These are phyloP conservation scores for Leishmania arabica DNA, from an alignment of 208 protist species.

Conservation along the genomic window DNA sequence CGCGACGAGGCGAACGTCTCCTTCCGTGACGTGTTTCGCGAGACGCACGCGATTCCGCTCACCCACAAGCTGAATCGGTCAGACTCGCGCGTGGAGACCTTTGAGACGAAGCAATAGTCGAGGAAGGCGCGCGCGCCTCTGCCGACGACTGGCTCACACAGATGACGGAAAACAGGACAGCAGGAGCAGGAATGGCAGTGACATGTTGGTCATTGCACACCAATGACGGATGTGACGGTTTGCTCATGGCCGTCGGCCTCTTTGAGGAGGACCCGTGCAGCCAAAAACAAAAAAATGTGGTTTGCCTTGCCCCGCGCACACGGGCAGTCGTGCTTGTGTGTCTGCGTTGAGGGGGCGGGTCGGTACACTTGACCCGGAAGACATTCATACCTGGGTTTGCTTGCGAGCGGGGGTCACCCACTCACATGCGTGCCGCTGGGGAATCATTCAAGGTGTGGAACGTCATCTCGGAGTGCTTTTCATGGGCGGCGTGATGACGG, in stretches of 20 bases:
- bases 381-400: not conserved
- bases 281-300: too few relatives aligned
- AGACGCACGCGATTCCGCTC: constrained; percentile 51
- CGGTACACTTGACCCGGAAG: not conserved
- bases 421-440: not conserved
- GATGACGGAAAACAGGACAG: not conserved
- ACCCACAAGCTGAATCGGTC: constrained; percentile 41
- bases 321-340: not conserved
- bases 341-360: not conserved
- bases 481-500: not conserved
- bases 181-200: not conserved
- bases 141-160: not conserved
- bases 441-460: not conserved
- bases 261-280: not conserved
- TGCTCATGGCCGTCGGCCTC: too few relatives aligned
- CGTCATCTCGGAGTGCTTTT: not conserved
- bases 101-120: constrained; percentile 28
- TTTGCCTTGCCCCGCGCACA: not conserved
- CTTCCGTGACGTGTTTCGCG: constrained; percentile 48
- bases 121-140: not conserved
- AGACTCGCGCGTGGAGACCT: constrained; percentile 63
- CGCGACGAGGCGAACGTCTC: constrained; percentile 44
- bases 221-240: not conserved
- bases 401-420: not conserved
- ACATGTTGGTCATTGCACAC: not conserved